Conservation (phyloP, 2,329 filamentous ascomycete genomes). For the Monosporascus sp. region DNA sequence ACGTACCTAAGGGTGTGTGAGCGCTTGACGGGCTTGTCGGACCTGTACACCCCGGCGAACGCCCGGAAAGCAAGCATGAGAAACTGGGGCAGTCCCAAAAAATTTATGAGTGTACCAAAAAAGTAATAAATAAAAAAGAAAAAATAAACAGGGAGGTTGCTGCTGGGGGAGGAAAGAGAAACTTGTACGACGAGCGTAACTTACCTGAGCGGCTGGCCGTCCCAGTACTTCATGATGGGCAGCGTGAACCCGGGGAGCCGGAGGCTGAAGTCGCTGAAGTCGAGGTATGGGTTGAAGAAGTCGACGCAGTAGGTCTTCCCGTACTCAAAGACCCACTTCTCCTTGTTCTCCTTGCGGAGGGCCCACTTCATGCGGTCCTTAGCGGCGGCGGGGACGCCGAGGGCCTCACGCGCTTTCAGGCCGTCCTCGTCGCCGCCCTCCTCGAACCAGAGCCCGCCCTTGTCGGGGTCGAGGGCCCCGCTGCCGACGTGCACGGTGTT, state of each 20-base stretch:
- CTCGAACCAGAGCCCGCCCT: slow-evolving; percentile 52
- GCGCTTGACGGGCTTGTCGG: slow-evolving; percentile 42
- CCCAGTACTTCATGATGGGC: slow-evolving; percentile 73
- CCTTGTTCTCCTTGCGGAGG: slow-evolving; percentile 41
- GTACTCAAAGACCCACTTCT: slow-evolving; percentile 50
- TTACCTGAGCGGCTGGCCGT: slow-evolving; percentile 71
- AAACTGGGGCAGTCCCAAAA: not conserved
- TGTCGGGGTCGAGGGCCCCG: slow-evolving; percentile 38
- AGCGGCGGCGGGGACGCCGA: slow-evolving; percentile 46
- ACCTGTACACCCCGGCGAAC: not conserved
- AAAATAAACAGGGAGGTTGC: slow-evolving; percentile 25
- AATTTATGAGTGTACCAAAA: too few relatives aligned
- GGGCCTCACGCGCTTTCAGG: slow-evolving; percentile 34
- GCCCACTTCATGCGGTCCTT: slow-evolving; percentile 57
- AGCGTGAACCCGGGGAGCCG: slow-evolving; percentile 67
- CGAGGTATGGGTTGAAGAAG: slow-evolving; percentile 90
- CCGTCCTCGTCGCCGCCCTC: slow-evolving; percentile 61
- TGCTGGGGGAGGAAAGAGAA: slow-evolving; percentile 10
- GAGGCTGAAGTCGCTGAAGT: slow-evolving; percentile 70
- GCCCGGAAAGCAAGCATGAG: slow-evolving; percentile 1
- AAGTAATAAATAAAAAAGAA: too few relatives aligned
- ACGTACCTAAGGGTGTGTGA: slow-evolving; percentile 88
- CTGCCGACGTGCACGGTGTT: slow-evolving; percentile 67
- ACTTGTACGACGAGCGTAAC: slow-evolving; percentile 17
- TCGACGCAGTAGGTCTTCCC: slow-evolving; percentile 48